Conservation (phyloP, 495 filamentous ascomycete species). For the Aspergillus diversus region DNA sequence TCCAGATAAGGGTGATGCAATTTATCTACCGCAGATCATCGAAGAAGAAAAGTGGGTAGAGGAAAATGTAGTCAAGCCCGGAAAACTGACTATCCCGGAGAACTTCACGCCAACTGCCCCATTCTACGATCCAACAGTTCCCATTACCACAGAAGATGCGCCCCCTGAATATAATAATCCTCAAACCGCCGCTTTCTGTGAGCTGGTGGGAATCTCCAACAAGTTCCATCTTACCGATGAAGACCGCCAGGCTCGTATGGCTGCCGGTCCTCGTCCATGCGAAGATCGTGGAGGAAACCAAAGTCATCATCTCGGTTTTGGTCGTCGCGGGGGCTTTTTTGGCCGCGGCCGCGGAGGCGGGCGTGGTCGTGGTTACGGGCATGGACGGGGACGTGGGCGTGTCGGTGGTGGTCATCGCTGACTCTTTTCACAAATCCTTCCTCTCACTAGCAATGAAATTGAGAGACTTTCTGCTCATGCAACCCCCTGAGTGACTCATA, state of each 20-base stretch:
- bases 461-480: no score
- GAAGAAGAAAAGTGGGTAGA: conserved; percentile 75
- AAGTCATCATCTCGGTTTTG: conserved; percentile 12
- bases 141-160: conserved; percentile 44
- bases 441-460: background rate
- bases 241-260: conserved; percentile 58
- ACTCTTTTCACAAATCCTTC: background rate
- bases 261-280: conserved; percentile 35
- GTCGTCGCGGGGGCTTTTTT: conserved; percentile 22
- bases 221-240: conserved; percentile 72
- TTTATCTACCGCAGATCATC: conserved; percentile 66
- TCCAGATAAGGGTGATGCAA: conserved; percentile 61
- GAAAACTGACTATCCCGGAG: conserved; percentile 66
- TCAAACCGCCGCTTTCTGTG: conserved; percentile 79
- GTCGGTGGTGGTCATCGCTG: conserved; percentile 18
- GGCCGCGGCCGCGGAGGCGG: conserved; percentile 26
- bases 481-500: no score
- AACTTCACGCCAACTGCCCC: conserved; percentile 82
- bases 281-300: conserved; percentile 18
- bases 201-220: conserved; percentile 75
- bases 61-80: conserved; percentile 63
- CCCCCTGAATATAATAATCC: conserved; percentile 80
- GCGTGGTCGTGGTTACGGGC: conserved; percentile 25
- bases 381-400: conserved; percentile 27
- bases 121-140: conserved; percentile 54